A percentile compares a stretch with the other conserved stretches of the same genome.
Conservation (phyloP, 306 rosid species). For the Vigna radiata region DNA sequence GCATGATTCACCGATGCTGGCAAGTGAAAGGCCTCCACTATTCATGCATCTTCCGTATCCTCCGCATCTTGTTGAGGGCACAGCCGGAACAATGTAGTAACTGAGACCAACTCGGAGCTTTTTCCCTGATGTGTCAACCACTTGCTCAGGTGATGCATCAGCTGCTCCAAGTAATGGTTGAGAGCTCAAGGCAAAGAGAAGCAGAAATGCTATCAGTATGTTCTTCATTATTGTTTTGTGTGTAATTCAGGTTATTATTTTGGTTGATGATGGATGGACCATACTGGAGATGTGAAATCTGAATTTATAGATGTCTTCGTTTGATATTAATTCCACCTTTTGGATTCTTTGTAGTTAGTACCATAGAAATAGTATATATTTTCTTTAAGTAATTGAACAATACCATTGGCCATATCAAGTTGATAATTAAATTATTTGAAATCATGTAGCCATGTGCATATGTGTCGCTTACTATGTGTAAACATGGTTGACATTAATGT, state of each 20-base stretch:
- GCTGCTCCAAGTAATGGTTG: constrained; percentile 26
- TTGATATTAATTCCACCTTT: background rate
- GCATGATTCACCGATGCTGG: constrained; percentile 8
- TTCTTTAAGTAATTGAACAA: background rate
- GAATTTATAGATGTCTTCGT: background rate
- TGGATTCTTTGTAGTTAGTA: background rate
- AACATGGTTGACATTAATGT: background rate
- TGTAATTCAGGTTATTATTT: background rate
- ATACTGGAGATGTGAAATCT: background rate
- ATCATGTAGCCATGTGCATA: background rate
- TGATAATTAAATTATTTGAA: background rate
- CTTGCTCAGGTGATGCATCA: constrained; percentile 32
- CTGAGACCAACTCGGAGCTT: constrained; percentile 4
- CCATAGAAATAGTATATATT: background rate
- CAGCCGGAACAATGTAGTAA: constrained; percentile 34
- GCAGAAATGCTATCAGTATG: background rate
- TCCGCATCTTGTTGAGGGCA: background rate
- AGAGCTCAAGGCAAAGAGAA: background rate
- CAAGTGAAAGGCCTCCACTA: constrained; percentile 1
- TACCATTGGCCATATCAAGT: background rate
- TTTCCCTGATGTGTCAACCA: constrained; percentile 50
- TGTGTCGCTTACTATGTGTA: too few relatives aligned
- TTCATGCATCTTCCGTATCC: background rate
- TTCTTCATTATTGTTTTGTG: constrained; percentile 21
- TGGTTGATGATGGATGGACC: constrained; percentile 15